Evolutionary conservation across 148 eudicot species (phyloP).

Genomic region (Heliosperma pusillum): DNA sequence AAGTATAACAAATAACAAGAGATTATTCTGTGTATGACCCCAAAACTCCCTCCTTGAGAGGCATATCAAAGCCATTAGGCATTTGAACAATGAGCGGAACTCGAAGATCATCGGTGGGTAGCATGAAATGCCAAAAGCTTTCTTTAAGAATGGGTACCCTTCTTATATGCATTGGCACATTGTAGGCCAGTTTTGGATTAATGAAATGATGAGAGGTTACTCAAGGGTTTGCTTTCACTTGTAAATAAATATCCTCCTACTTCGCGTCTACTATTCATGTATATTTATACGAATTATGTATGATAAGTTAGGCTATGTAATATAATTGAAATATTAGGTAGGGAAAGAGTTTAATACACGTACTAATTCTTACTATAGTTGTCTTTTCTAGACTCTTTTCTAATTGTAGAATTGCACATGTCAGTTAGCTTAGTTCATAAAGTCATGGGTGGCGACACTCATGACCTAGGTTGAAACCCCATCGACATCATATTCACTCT

Average conservation of each 20-base stretch:
- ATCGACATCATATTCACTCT: too few relatives aligned
- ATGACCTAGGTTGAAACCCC: too few relatives aligned
- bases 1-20: not conserved
- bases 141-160: not conserved
- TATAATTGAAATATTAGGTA: not conserved
- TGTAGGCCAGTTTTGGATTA: slow-evolving; percentile 8
- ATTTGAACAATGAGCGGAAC: slow-evolving; percentile 11
- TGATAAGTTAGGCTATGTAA: not conserved
- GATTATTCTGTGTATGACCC: slow-evolving; percentile 2
- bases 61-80: slow-evolving; percentile 9
- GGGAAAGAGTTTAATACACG: not conserved
- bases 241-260: not conserved
- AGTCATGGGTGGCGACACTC: too few relatives aligned
- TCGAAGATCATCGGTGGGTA: not conserved
- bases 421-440: too few relatives aligned
- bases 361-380: not conserved
- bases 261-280: not conserved
- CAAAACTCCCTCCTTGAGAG: slow-evolving; percentile 8
- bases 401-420: too few relatives aligned
- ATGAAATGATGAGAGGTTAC: slow-evolving; percentile 18
- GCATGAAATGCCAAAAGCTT: slow-evolving; percentile 12
- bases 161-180: slow-evolving; percentile 7
- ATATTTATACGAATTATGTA: not conserved
- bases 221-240: slow-evolving; percentile 10
- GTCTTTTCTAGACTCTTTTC: not conserved